These are phyloP conservation scores for Hypholoma sublateritium DNA, from an alignment of 768 basidiomycete species.

Conservation along the genomic window DNA sequence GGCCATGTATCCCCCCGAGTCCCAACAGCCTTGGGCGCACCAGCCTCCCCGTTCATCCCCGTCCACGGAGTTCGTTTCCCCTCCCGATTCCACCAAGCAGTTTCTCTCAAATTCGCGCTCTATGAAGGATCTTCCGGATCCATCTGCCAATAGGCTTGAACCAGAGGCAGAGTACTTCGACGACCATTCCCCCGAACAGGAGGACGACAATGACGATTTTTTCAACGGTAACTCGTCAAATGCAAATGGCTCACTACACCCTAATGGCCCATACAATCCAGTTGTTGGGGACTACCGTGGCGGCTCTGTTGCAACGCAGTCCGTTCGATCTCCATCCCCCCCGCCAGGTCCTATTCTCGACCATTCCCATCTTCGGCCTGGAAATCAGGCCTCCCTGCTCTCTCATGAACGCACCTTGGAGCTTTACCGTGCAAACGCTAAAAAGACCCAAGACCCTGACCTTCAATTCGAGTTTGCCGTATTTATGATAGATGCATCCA, in stretches of 20 bases:
- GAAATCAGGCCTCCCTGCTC: conserved; percentile 88
- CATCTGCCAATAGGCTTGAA: conserved; percentile 33
- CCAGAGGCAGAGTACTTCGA: conserved; percentile 41
- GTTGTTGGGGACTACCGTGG: conserved; percentile 30
- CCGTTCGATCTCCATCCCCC: conserved; percentile 67
- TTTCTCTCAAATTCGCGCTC: conserved; percentile 18
- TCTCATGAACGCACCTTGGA: conserved; percentile 96
- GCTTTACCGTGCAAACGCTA: conserved; percentile 95
- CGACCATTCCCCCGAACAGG: conserved; percentile 38
- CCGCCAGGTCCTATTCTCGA: conserved; percentile 73
- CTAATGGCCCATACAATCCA: conserved; percentile 30
- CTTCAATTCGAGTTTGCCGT: conserved; percentile 98
- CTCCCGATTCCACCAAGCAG: conserved; percentile 24
- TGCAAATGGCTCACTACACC: conserved; percentile 27
- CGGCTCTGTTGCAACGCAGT: conserved; percentile 49
- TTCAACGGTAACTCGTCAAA: conserved; percentile 37
- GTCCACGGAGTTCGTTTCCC: conserved; percentile 22
- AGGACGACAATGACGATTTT: conserved; percentile 50
- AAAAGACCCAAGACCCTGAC: conserved; percentile 98
- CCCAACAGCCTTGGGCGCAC: conserved; percentile 17
- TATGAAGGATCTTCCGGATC: conserved; percentile 24
- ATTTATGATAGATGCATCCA: conserved; percentile 98
- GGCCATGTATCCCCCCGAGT: conserved; percentile 16
- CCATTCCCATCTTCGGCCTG: conserved; percentile 91
- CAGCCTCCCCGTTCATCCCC: conserved; percentile 25